Evolutionary conservation across 73 alveolate species (phyloP).

Genomic region (Stentor roeselii): DNA sequence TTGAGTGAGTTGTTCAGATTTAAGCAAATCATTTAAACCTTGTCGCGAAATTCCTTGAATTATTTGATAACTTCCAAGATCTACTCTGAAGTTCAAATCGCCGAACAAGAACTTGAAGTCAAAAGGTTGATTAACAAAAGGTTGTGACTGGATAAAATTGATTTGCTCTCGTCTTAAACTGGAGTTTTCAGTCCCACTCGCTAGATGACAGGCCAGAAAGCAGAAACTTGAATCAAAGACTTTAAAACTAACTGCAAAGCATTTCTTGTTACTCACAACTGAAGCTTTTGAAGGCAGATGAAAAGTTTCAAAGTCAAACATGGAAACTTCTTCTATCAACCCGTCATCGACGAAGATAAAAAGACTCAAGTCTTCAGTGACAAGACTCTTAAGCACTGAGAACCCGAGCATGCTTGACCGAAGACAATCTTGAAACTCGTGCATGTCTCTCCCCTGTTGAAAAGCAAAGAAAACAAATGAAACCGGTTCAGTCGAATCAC

Average conservation of each 20-base stretch:
- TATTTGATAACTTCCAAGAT: constrained; percentile 22
- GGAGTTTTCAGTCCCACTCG: constrained; percentile 55
- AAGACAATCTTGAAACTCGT: background rate
- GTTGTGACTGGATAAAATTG: constrained; percentile 40
- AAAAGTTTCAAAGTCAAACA: constrained; percentile 43
- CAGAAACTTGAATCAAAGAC: constrained; percentile 63
- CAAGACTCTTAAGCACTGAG: background rate
- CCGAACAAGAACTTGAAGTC: constrained; percentile 72
- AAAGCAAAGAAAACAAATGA: constrained; percentile 61
- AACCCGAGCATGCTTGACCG: background rate
- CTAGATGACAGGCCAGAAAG: constrained; percentile 78
- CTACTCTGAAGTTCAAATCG: constrained; percentile 78
- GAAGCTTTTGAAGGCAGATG: constrained; percentile 88
- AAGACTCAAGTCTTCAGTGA: background rate
- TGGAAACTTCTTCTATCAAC: background rate
- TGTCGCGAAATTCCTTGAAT: constrained; percentile 9
- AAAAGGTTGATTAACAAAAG: constrained; percentile 53
- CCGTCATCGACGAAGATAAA: background rate
- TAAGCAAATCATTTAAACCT: constrained; percentile 21
- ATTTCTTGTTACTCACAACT: constrained; percentile 91
- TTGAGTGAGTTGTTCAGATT: constrained; percentile 36
- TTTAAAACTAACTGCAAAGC: constrained; percentile 70
- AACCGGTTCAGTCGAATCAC: constrained; percentile 60
- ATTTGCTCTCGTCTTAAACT: constrained; percentile 55
- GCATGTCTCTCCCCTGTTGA: constrained; percentile 59